Conservation (phyloP, 768 basidiomycete genomes). For the Termitomyces sp. region DNA sequence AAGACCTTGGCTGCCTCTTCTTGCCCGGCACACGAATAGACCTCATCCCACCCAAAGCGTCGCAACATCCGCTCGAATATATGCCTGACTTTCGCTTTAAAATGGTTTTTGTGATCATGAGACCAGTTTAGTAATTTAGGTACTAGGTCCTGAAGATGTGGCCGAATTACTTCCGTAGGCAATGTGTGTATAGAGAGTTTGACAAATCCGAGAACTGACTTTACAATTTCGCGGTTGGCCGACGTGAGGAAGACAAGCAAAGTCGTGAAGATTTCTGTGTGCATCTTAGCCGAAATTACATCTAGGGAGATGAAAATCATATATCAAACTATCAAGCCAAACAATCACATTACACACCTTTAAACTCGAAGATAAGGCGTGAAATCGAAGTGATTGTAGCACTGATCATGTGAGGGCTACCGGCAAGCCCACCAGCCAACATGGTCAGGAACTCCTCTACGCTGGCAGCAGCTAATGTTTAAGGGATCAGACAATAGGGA, state of each 20-base stretch:
- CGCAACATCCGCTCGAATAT: conserved; percentile 95
- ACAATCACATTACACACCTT: conserved; percentile 44
- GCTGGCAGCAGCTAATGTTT: conserved; percentile 49
- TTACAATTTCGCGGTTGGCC: conserved; percentile 95
- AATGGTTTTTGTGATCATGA: conserved; percentile 98
- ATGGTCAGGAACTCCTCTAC: conserved; percentile 95
- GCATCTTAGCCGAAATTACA: conserved; percentile 62
- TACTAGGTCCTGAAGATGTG: conserved; percentile 72
- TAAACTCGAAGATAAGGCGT: conserved; percentile 93
- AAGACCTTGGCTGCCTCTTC: conserved; percentile 87
- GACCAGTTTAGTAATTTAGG: conserved; percentile 88
- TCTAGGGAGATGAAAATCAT: conserved; percentile 36
- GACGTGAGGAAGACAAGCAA: conserved; percentile 88
- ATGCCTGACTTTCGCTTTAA: conserved; percentile 94
- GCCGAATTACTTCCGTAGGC: conserved; percentile 62
- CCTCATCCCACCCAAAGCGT: conserved; percentile 82
- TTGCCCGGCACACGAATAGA: conserved; percentile 67
- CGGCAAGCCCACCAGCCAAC: conserved; percentile 90
- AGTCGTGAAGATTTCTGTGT: conserved; percentile 79
- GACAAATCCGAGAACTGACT: conserved; percentile 90
- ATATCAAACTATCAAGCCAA: neutral
- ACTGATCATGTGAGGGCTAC: conserved; percentile 96
- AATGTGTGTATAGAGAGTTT: conserved; percentile 91
- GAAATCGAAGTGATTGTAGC: conserved; percentile 94
- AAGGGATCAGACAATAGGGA: neutral